Percentiles rank a stretch among this genome's conserved stretches.
Conservation (phyloP, 2,329 filamentous ascomycete genomes). For the Fragosphaeria purpurea region DNA sequence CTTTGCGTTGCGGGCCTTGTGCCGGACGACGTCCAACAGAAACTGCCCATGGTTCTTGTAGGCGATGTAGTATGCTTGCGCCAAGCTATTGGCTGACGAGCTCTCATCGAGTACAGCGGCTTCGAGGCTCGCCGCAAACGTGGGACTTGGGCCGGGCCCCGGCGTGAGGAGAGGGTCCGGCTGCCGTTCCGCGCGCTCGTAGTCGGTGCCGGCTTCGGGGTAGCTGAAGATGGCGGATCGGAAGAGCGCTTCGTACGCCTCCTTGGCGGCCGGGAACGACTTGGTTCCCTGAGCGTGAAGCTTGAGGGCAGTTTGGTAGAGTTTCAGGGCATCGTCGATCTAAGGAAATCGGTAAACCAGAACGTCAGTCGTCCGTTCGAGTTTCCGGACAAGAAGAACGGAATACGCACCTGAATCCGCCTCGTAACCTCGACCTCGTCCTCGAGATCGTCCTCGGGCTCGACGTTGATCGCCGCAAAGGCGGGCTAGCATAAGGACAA, state of each 20-base stretch:
- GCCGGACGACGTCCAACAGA: conserved; percentile 62
- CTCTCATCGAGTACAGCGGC: conserved; percentile 55
- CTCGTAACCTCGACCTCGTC: conserved; percentile 92
- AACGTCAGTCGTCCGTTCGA: not conserved
- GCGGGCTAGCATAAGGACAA: conserved; percentile 34
- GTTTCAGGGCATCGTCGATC: conserved; percentile 92
- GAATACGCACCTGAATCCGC: conserved; percentile 59
- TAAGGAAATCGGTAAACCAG: conserved; percentile 19
- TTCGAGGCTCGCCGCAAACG: conserved; percentile 41
- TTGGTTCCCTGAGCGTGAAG: conserved; percentile 77
- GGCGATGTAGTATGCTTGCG: conserved; percentile 83
- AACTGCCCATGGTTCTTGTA: conserved; percentile 97
- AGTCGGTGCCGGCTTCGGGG: conserved; percentile 77
- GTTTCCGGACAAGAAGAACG: not conserved
- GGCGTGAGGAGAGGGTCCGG: conserved; percentile 37
- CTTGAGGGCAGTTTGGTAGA: conserved; percentile 85
- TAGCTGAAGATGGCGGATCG: conserved; percentile 90
- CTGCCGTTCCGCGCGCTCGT: conserved; percentile 56
- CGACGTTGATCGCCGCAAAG: conserved; percentile 87
- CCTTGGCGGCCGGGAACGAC: conserved; percentile 64
- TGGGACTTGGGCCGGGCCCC: conserved; percentile 24
- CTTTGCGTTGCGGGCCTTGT: conserved; percentile 29
- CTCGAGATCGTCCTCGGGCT: conserved; percentile 81
- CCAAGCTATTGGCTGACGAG: conserved; percentile 66
- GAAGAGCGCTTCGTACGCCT: conserved; percentile 78